These are phyloP conservation scores for Bocquillonia castaneifolia DNA, from an alignment of 441 rosid genomes.

Conservation along the genomic window DNA sequence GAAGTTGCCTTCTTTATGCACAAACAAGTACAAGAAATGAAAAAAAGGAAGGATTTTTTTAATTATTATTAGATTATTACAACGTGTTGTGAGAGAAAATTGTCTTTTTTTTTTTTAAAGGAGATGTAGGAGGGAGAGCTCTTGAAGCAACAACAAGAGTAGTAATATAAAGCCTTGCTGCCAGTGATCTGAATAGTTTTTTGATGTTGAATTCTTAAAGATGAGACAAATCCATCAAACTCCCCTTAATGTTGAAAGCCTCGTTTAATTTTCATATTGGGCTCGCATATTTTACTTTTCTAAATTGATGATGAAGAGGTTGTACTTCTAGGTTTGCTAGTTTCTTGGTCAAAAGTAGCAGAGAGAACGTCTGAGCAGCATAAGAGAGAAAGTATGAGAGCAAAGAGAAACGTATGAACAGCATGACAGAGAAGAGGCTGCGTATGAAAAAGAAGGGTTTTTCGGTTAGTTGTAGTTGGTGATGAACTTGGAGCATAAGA, in stretches of 20 bases:
- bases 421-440: too few relatives aligned
- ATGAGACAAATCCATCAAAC: constrained; percentile 32
- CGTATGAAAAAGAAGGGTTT: too few relatives aligned
- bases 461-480: too few relatives aligned
- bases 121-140: constrained; percentile 59
- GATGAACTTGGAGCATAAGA: too few relatives aligned
- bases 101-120: constrained; percentile 59
- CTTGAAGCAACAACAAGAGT: constrained; percentile 24
- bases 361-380: too few relatives aligned
- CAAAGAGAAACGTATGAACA: too few relatives aligned
- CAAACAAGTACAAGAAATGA: constrained; percentile 13
- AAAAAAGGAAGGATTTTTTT: too few relatives aligned
- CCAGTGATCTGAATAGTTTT: constrained; percentile 21
- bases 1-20: background rate
- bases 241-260: constrained; percentile 79
- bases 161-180: constrained; percentile 19
- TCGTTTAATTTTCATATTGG: constrained; percentile 98
- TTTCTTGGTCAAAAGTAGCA: constrained; percentile 42
- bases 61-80: background rate
- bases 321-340: constrained; percentile 45
- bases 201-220: constrained; percentile 26
- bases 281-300: constrained; percentile 91
- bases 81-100: constrained; percentile 33
- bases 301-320: constrained; percentile 54
- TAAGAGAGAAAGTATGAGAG: too few relatives aligned